phyloP scores from a whole-genome alignment of 1,284 basidiomycete species.

The Amylostereum areolatum region DNA sequence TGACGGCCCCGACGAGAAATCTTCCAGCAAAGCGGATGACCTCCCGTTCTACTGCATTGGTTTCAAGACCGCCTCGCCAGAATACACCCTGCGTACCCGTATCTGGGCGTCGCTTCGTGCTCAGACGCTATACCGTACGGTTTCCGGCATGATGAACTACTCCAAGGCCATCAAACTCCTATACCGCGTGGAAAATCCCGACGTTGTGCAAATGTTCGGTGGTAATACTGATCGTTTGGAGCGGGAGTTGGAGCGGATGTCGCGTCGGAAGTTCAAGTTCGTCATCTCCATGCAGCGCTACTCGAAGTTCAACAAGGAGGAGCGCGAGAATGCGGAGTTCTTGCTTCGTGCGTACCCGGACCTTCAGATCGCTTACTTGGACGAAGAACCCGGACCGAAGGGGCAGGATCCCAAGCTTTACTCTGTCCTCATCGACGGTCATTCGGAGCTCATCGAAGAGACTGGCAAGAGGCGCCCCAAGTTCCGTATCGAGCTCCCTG shows the following conservation, averaged over 20 bases:
- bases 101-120: conserved; percentile 99
- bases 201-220: conserved; percentile 93
- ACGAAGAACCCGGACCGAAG: conserved; percentile 89
- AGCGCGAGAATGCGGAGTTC: conserved; percentile 98
- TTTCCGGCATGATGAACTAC: conserved; percentile 99
- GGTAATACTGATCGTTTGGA: conserved; percentile 97
- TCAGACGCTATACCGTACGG: conserved; percentile 97
- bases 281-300: conserved; percentile 99
- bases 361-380: conserved; percentile 96
- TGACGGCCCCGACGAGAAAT: conserved; percentile 72
- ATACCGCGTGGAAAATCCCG: conserved; percentile 99
- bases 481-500: conserved; percentile 96
- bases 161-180: conserved; percentile 99
- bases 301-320: conserved; percentile 99
- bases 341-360: conserved; percentile 97
- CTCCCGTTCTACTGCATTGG: conserved; percentile 99
- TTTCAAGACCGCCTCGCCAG: conserved; percentile 98
- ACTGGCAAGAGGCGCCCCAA: conserved; percentile 93
- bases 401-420: conserved; percentile 89
- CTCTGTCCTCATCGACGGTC: conserved; percentile 94
- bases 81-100: conserved; percentile 97
- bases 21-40: conserved; percentile 76
- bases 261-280: conserved; percentile 98
- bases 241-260: conserved; percentile 95
- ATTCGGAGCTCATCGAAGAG: conserved; percentile 90